Evolutionary conservation across 768 basidiomycete genomes (phyloP).

Genomic region (Nidula microcarpa): DNA sequence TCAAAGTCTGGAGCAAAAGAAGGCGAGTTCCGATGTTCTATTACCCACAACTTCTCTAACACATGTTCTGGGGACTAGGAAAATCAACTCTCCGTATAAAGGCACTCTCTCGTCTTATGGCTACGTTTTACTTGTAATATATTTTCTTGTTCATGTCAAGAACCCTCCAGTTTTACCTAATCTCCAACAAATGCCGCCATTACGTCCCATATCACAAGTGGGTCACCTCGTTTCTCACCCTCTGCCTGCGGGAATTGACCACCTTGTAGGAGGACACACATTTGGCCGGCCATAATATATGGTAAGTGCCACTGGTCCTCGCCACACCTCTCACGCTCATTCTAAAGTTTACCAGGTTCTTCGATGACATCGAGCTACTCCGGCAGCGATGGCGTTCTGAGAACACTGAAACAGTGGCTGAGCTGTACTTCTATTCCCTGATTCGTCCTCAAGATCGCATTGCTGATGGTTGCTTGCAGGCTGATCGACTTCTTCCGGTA

Average conservation of each 20-base stretch:
- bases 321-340: background rate
- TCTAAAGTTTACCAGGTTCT: slow-evolving; percentile 62
- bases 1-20: slow-evolving; percentile 99
- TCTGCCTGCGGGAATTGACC: slow-evolving; percentile 9
- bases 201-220: slow-evolving; percentile 81
- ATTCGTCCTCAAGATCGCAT: background rate
- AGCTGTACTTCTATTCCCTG: slow-evolving; percentile 57
- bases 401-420: slow-evolving; percentile 89
- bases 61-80: slow-evolving; percentile 38
- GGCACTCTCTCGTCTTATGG: slow-evolving; percentile 97
- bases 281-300: slow-evolving; percentile 78
- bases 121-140: slow-evolving; percentile 96
- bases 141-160: slow-evolving; percentile 97
- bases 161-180: slow-evolving; percentile 96
- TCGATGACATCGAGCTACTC: slow-evolving; percentile 93
- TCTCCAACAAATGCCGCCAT: slow-evolving; percentile 90
- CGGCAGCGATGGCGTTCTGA: slow-evolving; percentile 92
- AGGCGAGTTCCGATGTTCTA: slow-evolving; percentile 43
- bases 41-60: slow-evolving; percentile 4
- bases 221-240: slow-evolving; percentile 10
- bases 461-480: slow-evolving; percentile 35
- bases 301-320: slow-evolving; percentile 33
- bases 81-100: slow-evolving; percentile 98
- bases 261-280: slow-evolving; percentile 68
- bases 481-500: slow-evolving; percentile 98